These are phyloP conservation scores for Luvunga scandens DNA, from an alignment of 345 rosid species.

Conservation along the genomic window DNA sequence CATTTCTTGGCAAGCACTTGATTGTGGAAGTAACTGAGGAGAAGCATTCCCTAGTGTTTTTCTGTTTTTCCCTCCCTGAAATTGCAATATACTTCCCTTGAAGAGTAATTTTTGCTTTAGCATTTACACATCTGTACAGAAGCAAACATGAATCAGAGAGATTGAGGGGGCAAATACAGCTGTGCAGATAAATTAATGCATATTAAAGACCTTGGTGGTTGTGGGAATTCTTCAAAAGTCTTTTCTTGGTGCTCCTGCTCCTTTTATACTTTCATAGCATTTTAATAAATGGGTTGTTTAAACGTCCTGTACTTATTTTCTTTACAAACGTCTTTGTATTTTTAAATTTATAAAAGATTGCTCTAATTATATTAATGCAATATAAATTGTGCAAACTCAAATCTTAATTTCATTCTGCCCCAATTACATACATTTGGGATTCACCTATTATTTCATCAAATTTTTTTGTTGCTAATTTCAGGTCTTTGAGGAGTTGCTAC, in stretches of 20 bases:
- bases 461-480: constrained; percentile 34
- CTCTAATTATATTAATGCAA: not conserved
- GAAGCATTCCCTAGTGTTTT: no score
- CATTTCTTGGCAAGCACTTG: not conserved
- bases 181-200: no score
- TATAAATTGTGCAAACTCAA: not conserved
- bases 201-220: no score
- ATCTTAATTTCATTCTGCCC: not conserved
- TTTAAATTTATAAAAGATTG: not conserved
- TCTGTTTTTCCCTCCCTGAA: no score
- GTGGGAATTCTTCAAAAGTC: not conserved
- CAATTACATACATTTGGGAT: not conserved
- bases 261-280: not conserved
- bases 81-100: not conserved
- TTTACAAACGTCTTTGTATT: not conserved
- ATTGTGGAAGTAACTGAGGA: no score
- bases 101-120: not conserved
- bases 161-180: no score
- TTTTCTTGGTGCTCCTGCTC: not conserved
- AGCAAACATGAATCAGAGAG: no score
- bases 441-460: constrained; percentile 3
- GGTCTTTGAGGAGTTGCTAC: constrained; percentile 82
- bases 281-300: not conserved
- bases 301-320: not conserved
- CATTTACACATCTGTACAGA: no score